phyloP scores from a whole-genome alignment of 371 early-diverging fungal genomes.

The Rhizopus sp. region DNA sequence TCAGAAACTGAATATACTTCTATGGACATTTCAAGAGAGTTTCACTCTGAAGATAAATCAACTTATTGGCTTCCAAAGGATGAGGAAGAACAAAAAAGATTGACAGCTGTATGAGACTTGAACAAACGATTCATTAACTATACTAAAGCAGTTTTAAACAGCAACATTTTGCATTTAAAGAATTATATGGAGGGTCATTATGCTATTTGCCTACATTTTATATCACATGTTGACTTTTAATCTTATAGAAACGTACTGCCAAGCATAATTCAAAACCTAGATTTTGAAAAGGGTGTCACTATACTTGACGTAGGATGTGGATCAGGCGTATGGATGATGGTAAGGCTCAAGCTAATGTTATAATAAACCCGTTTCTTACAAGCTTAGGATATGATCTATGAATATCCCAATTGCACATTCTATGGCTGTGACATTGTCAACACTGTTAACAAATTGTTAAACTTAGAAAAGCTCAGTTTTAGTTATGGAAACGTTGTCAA shows the following conservation, averaged over 20 bases:
- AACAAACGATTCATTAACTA: neutral
- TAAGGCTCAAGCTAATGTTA: neutral
- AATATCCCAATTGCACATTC: constrained; percentile 34
- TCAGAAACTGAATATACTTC: too few relatives aligned
- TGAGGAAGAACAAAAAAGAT: constrained; percentile 18
- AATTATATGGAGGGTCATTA: constrained; percentile 9
- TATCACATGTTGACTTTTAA: neutral
- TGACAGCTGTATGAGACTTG: constrained; percentile 12
- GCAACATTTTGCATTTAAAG: constrained; percentile 17
- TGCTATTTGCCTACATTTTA: neutral
- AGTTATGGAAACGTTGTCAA: constrained; percentile 36
- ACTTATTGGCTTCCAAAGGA: constrained; percentile 22
- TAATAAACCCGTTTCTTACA: constrained; percentile 17
- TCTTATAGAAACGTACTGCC: constrained; percentile 11
- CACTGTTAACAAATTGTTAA: constrained; percentile 10
- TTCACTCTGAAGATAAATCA: constrained; percentile 18
- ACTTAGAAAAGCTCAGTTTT: constrained; percentile 24
- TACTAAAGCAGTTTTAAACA: neutral
- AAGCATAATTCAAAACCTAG: constrained; percentile 1
- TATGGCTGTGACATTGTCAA: constrained; percentile 30
- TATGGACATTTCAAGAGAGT: neutral
- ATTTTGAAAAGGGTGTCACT: constrained; percentile 8
- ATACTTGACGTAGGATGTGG: constrained; percentile 47
- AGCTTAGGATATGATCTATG: constrained; percentile 36
- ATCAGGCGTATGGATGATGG: constrained; percentile 52